A percentile compares a stretch with the other conserved stretches of the same genome.
phyloP scores from a whole-genome alignment of 371 early-diverging fungal genomes.

The Funneliformis caledonium region DNA sequence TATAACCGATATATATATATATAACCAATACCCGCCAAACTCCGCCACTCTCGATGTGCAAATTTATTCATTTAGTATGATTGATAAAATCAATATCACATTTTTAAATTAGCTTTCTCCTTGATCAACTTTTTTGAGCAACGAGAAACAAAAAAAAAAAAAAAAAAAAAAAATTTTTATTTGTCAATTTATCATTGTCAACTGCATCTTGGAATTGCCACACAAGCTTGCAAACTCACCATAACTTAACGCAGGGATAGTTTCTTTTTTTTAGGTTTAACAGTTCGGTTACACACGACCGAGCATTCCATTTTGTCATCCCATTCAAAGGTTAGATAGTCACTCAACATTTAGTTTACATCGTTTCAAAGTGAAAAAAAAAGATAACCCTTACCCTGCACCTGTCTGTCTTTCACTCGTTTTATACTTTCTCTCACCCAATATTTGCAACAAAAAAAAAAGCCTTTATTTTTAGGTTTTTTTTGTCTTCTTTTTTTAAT shows the following conservation, averaged over 20 bases:
- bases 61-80: not conserved
- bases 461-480: not conserved
- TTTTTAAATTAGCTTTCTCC: not conserved
- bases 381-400: constrained; percentile 15
- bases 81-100: not conserved
- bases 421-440: not conserved
- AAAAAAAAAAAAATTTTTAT: not conserved
- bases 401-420: not conserved
- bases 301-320: constrained; percentile 18
- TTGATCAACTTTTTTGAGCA: not conserved
- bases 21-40: not conserved
- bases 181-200: not conserved
- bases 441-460: not conserved
- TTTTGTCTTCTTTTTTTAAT: not conserved
- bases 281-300: constrained; percentile 4
- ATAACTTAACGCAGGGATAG: not conserved
- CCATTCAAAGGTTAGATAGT: constrained; percentile 25
- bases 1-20: too few relatives aligned
- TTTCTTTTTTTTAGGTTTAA: constrained; percentile 20
- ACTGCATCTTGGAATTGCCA: too few relatives aligned
- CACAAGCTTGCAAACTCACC: not conserved
- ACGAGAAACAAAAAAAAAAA: constrained; percentile 21
- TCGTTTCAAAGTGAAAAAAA: constrained; percentile 21
- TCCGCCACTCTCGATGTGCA: constrained; percentile 14
- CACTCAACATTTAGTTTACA: constrained; percentile 25